A percentile compares a stretch with the other conserved stretches of the same genome.
phyloP scores from a whole-genome alignment of 176 grass and related monocot genomes.

The Pontederia paniculata region DNA sequence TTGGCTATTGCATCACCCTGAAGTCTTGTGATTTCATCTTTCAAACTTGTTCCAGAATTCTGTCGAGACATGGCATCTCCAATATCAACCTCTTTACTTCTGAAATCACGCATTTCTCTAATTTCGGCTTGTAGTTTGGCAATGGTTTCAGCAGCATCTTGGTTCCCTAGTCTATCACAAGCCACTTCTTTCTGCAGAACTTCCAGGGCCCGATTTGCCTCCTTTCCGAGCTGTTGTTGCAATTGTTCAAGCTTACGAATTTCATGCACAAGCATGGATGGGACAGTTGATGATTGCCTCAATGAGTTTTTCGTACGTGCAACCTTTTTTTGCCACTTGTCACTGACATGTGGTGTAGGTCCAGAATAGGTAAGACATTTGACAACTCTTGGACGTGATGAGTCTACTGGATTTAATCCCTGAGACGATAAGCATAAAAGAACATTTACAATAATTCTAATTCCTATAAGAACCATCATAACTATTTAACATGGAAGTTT shows the following conservation, averaged over 20 bases:
- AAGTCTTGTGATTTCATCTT: slow-evolving; percentile 84
- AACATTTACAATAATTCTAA: background rate
- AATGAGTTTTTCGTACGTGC: slow-evolving; percentile 24
- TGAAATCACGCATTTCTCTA: slow-evolving; percentile 56
- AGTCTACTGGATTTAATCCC: slow-evolving; percentile 81
- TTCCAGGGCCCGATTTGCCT: slow-evolving; percentile 82
- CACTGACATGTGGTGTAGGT: slow-evolving; percentile 32
- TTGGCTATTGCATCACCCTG: slow-evolving; percentile 81
- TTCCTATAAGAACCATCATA: background rate
- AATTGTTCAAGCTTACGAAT: slow-evolving; percentile 90
- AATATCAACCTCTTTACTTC: slow-evolving; percentile 48
- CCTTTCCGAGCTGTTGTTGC: slow-evolving; percentile 80
- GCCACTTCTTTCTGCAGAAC: slow-evolving; percentile 88
- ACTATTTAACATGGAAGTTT: slow-evolving; percentile 4
- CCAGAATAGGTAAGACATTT: slow-evolving; percentile 85
- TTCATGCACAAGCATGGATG: slow-evolving; percentile 80
- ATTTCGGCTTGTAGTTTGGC: slow-evolving; percentile 89
- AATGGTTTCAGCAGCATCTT: slow-evolving; percentile 90
- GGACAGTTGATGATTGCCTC: slow-evolving; percentile 72
- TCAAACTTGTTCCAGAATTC: slow-evolving; percentile 42
- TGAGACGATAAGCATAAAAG: slow-evolving; percentile 28
- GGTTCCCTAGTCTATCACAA: slow-evolving; percentile 86
- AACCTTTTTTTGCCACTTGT: slow-evolving; percentile 23
- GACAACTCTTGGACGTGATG: slow-evolving; percentile 29
- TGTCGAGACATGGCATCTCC: slow-evolving; percentile 24